These are phyloP conservation scores for Raphanus raphanistrum DNA, from an alignment of 345 rosid genomes.

Conservation along the genomic window DNA sequence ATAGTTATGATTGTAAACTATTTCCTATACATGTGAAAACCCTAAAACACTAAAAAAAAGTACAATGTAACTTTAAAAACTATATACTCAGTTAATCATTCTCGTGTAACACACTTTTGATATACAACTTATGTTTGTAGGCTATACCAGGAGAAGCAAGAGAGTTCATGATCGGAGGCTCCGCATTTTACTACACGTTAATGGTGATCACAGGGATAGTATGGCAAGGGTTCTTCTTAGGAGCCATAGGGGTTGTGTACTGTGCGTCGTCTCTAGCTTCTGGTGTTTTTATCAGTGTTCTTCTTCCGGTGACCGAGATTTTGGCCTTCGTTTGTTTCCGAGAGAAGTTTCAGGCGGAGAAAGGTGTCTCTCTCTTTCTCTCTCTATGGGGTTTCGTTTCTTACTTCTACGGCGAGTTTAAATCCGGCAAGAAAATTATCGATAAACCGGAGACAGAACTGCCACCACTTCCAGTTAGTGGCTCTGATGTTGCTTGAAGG, in stretches of 20 bases:
- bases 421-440: conserved; percentile 34
- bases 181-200: conserved; percentile 45
- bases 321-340: conserved; percentile 62
- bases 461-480: conserved; percentile 8
- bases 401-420: conserved; percentile 37
- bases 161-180: conserved; percentile 48
- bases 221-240: conserved; percentile 60
- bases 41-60: too few species aligned
- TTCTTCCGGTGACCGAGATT: conserved; percentile 61
- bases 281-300: conserved; percentile 47
- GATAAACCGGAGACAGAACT: conserved; percentile 33
- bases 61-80: background rate
- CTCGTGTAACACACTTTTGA: background rate
- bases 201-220: conserved; percentile 39
- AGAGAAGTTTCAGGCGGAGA: conserved; percentile 66
- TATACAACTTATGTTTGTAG: conserved; percentile 25
- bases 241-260: conserved; percentile 59
- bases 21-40: too few species aligned
- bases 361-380: conserved; percentile 66
- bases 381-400: conserved; percentile 64
- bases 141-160: conserved; percentile 64
- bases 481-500: conserved; percentile 5
- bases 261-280: conserved; percentile 60
- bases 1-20: too few species aligned
- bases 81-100: background rate